These are phyloP conservation scores for Sonneratia alba DNA, from an alignment of 345 rosid genomes.

Conservation along the genomic window DNA sequence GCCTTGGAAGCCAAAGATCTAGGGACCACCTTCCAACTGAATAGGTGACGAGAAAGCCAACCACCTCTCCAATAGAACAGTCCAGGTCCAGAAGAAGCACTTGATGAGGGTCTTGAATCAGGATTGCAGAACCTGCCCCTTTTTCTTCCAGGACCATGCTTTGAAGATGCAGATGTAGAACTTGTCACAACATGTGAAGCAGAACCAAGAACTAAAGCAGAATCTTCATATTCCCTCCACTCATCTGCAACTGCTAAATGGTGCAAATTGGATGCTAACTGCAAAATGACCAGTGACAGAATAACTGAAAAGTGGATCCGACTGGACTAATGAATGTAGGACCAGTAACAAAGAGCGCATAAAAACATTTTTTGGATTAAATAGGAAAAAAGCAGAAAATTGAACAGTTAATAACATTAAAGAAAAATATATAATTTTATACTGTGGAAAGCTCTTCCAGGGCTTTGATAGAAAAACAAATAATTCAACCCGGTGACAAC, in stretches of 20 bases:
- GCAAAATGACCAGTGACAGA: slow-evolving; percentile 7
- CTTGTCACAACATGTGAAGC: slow-evolving; percentile 54
- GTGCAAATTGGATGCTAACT: slow-evolving; percentile 78
- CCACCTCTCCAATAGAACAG: slow-evolving; percentile 99
- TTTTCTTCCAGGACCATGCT: slow-evolving; percentile 59
- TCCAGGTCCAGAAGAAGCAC: slow-evolving; percentile 49
- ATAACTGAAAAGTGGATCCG: background rate
- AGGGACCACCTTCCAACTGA: slow-evolving; percentile 83
- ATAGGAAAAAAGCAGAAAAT: background rate
- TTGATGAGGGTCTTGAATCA: slow-evolving; percentile 42
- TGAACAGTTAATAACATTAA: background rate
- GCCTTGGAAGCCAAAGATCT: slow-evolving; percentile 57
- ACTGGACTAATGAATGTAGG: background rate
- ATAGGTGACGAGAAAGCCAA: slow-evolving; percentile 57
- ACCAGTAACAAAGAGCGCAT: background rate
- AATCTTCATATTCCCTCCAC: slow-evolving; percentile 76
- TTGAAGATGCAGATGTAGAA: slow-evolving; percentile 48
- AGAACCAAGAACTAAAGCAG: slow-evolving; percentile 55
- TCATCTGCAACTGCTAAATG: slow-evolving; percentile 65
- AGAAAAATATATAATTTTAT: background rate
- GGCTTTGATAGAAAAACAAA: background rate
- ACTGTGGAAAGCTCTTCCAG: background rate
- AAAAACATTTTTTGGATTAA: background rate
- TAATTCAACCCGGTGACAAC: background rate
- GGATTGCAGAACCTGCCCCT: slow-evolving; percentile 36